A percentile compares a stretch with the other conserved stretches of the same genome.
phyloP scores from a whole-genome alignment of 202 grass and related monocot genomes.

The Elaeis oleifera region DNA sequence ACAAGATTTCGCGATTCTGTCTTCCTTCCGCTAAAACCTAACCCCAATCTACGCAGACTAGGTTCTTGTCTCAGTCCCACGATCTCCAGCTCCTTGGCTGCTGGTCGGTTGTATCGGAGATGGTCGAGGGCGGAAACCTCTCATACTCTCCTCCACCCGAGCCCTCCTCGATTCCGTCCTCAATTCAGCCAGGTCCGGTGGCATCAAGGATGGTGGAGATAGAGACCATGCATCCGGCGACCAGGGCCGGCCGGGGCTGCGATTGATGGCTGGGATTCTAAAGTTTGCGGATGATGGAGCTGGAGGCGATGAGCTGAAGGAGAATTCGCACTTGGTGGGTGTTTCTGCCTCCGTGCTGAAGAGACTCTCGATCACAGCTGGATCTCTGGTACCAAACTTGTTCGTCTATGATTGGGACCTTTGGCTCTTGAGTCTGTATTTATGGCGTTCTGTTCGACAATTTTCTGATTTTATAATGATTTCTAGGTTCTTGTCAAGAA shows the following conservation, averaged over 20 bases:
- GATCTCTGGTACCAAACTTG: slow-evolving; percentile 40
- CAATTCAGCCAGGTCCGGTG: slow-evolving; percentile 20
- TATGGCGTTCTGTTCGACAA: not conserved
- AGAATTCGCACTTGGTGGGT: slow-evolving; percentile 48
- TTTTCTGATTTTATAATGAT: slow-evolving; percentile 18
- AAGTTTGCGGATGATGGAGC: slow-evolving; percentile 25
- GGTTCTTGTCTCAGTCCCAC: no score
- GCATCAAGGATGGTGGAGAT: slow-evolving; percentile 2
- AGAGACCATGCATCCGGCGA: not conserved
- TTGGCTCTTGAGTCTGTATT: not conserved
- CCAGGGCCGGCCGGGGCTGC: slow-evolving; percentile 23
- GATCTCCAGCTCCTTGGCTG: not conserved
- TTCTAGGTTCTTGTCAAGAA: slow-evolving; percentile 85
- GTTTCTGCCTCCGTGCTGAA: slow-evolving; percentile 43
- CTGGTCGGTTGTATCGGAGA: slow-evolving; percentile 1
- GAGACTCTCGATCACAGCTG: slow-evolving; percentile 51
- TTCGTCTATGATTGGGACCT: no score
- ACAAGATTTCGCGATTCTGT: no score
- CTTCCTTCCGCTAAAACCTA: no score
- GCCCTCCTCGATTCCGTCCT: slow-evolving; percentile 56
- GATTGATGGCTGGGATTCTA: slow-evolving; percentile 55
- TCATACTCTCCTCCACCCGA: slow-evolving; percentile 71
- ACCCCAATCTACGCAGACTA: no score
- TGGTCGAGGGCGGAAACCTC: slow-evolving; percentile 65
- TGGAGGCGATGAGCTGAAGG: slow-evolving; percentile 34